Evolutionary conservation across 805 yeast genomes (phyloP).

Genomic region (Hanseniaspora mollemarum): DNA sequence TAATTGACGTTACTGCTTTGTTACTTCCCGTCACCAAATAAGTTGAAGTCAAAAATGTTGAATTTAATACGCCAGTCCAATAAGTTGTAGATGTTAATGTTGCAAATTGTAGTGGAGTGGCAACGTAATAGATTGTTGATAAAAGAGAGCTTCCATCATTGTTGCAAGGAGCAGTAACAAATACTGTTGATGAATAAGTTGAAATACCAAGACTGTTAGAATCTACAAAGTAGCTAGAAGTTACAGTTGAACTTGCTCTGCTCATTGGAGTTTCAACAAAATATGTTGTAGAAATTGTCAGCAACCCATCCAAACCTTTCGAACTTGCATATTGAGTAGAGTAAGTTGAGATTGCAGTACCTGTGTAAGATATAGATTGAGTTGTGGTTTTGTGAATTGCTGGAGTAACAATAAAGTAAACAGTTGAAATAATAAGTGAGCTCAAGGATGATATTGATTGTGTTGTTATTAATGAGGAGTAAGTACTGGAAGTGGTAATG

Average conservation of each 20-base stretch:
- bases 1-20: slow-evolving; percentile 15
- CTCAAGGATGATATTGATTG: background rate
- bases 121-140: slow-evolving; percentile 17
- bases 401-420: slow-evolving; percentile 20
- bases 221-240: slow-evolving; percentile 11
- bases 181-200: slow-evolving; percentile 1
- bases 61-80: slow-evolving; percentile 16
- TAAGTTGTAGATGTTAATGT: slow-evolving; percentile 9
- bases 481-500: background rate
- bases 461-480: slow-evolving; percentile 2
- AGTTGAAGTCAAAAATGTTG: slow-evolving; percentile 17
- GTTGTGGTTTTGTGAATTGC: slow-evolving; percentile 1
- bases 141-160: slow-evolving; percentile 4
- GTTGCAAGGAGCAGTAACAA: background rate
- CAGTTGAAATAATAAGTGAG: slow-evolving; percentile 14
- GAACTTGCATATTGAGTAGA: background rate
- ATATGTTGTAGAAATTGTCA: slow-evolving; percentile 8
- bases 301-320: background rate
- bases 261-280: slow-evolving; percentile 15
- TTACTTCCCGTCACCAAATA: slow-evolving; percentile 16
- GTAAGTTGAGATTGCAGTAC: slow-evolving; percentile 9
- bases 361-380: slow-evolving; percentile 9
- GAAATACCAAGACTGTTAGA: background rate
- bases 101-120: slow-evolving; percentile 17
- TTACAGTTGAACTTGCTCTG: background rate